Percentiles rank a stretch among this genome's conserved stretches.
Conservation (phyloP, 2,329 filamentous ascomycete species). For the Verticillium nubilum region DNA sequence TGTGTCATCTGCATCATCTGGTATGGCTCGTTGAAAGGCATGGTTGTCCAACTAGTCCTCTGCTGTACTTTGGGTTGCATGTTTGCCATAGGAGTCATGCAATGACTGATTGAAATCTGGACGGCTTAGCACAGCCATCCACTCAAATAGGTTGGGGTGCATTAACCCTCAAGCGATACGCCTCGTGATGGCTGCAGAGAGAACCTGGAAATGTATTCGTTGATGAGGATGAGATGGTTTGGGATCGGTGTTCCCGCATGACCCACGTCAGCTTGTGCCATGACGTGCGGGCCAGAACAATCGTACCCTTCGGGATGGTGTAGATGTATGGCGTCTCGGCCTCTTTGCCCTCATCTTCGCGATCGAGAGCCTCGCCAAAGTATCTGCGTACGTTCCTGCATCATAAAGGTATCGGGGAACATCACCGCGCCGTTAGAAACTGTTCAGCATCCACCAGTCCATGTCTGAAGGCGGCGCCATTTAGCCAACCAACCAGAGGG, state of each 20-base stretch:
- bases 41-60: too few relatives aligned
- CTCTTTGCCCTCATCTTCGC: not conserved
- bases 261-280: not conserved
- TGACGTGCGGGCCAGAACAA: not conserved
- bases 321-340: conserved; percentile 10
- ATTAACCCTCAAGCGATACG: conserved; percentile 11
- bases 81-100: conserved; percentile 11
- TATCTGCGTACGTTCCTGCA: conserved; percentile 12
- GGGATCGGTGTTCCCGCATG: conserved; percentile 7
- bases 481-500: not conserved
- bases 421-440: conserved; percentile 12
- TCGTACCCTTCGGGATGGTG: conserved; percentile 11
- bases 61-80: too few relatives aligned
- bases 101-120: conserved; percentile 8
- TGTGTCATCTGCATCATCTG: too few relatives aligned
- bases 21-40: too few relatives aligned
- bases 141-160: not conserved
- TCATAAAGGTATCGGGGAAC: conserved; percentile 16
- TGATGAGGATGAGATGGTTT: conserved; percentile 9
- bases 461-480: not conserved
- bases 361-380: conserved; percentile 12
- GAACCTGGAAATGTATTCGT: conserved; percentile 10
- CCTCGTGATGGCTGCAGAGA: conserved; percentile 14
- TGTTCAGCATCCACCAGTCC: not conserved
- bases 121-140: not conserved